Percentiles rank a stretch among this genome's conserved stretches.
Conservation (phyloP, 768 basidiomycete genomes). For the Termitomyces sp. region DNA sequence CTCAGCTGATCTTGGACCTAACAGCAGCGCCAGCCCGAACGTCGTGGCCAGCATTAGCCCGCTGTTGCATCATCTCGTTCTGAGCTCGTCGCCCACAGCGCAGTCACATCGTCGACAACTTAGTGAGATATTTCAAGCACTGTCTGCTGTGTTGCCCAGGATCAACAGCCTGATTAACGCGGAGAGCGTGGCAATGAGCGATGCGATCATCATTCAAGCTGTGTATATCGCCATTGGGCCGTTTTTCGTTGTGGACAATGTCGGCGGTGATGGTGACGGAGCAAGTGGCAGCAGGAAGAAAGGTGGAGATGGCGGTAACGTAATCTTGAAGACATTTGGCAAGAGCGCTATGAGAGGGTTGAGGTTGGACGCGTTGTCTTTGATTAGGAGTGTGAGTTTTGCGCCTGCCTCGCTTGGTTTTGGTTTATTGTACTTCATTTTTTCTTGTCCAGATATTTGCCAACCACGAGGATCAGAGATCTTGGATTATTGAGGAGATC, state of each 20-base stretch:
- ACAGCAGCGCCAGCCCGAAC: constrained; percentile 22
- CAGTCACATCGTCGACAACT: constrained; percentile 44
- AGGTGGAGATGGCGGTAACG: constrained; percentile 55
- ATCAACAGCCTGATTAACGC: constrained; percentile 73
- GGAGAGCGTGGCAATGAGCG: constrained; percentile 78
- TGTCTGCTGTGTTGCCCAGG: constrained; percentile 69
- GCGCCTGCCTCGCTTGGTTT: background rate
- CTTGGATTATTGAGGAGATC: constrained; percentile 99
- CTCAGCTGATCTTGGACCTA: constrained; percentile 32
- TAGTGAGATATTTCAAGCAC: constrained; percentile 68
- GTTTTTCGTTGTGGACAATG: constrained; percentile 84
- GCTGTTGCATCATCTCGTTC: constrained; percentile 50
- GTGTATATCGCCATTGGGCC: constrained; percentile 94
- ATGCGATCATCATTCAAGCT: constrained; percentile 86
- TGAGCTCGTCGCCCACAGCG: constrained; percentile 33
- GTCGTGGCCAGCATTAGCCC: constrained; percentile 36
- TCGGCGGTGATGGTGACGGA: constrained; percentile 47
- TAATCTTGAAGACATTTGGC: constrained; percentile 67
- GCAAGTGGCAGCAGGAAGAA: constrained; percentile 32
- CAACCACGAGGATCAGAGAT: constrained; percentile 84
- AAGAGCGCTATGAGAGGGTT: constrained; percentile 80
- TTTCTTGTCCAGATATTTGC: constrained; percentile 73
- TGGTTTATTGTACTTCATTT: background rate
- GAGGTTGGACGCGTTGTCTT: constrained; percentile 74
- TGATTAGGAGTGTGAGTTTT: constrained; percentile 77